Base-by-base conservation (phyloP, 768 basidiomycete species). In the Tremella mesenterica region DNA sequence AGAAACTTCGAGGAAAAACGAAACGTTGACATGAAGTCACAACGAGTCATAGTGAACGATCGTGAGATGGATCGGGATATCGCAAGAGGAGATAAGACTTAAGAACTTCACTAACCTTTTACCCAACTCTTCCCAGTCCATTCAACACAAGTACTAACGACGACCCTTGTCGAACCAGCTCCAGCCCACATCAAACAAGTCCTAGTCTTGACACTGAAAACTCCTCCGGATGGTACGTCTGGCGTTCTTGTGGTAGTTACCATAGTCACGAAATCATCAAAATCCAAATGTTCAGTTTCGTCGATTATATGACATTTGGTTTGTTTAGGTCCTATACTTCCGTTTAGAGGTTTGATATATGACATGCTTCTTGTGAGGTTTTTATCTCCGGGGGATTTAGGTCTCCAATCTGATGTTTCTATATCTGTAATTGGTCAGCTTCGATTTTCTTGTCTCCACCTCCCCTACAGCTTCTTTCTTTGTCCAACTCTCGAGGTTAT, bases 101-200 rank as follows among this genome's bases (percentile, higher is more conserved):
- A 1, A 21, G 33, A 20, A 28, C 7, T 28, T 5, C 10, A 30
- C 76, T 59, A 53, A 90, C 91, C 85, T 75, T 88, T 93, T 73
- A 99, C 91, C 75, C 96, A 97, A 75, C 88, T 92, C 62, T 90
- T 80, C 39, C 92, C 92, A 0, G 88, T 88, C 91, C 93, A 99
- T 56, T 96, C 92, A 1, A 97, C 88, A 58, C 85, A 81, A 3
- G 86, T 89, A 36, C 88, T 91, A 3, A 97, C 88, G 10, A 91
- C 59, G 13, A 99, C 82, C 53, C 79, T 82, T 5, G 86, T 85
- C 21, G 84, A 80, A 48, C 85, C 79, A 3, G 80, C 75, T 48
- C 85, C 84, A 10, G 89, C 91, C 91, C 91, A 99, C 78, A 82
- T 97, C 44, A 97, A 78, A 69, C 93, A 96, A 12, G 92, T 95